Evolutionary conservation across 139 green algal species (phyloP).

Genomic region (Chlamydomonas sphaeroides): DNA sequence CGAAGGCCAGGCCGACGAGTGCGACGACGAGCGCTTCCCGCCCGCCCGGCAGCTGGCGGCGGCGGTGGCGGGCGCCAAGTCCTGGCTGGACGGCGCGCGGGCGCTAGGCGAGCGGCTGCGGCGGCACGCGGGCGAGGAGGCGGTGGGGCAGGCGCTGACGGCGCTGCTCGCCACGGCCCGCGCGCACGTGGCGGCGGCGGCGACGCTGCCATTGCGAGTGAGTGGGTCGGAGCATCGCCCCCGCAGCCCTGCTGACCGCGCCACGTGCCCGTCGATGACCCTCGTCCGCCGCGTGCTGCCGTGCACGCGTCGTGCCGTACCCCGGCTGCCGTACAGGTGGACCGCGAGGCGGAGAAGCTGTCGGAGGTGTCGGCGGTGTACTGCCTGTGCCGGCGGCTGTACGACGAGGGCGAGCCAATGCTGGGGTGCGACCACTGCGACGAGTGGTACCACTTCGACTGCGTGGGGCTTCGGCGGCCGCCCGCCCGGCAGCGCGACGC

Average conservation of each 20-base stretch:
- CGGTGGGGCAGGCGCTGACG: background rate
- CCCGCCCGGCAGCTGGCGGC: background rate
- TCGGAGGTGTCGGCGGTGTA: constrained; percentile 61
- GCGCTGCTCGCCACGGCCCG: background rate
- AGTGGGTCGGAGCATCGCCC: constrained; percentile 15
- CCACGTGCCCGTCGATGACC: too few relatives aligned
- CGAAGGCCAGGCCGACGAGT: background rate
- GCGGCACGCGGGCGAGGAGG: constrained; percentile 33
- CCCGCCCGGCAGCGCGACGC: background rate
- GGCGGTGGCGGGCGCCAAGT: background rate
- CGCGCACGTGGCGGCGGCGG: background rate
- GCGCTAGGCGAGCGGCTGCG: constrained; percentile 41
- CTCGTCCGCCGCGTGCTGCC: too few relatives aligned
- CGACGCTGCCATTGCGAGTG: constrained; percentile 51
- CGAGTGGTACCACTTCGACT: constrained; percentile 80
- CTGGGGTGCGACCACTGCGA: constrained; percentile 75
- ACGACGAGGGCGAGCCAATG: constrained; percentile 72
- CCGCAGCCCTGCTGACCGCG: too few relatives aligned
- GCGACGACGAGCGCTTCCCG: background rate
- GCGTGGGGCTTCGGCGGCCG: constrained; percentile 58
- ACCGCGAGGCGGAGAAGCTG: constrained; percentile 19
- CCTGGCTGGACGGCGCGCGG: constrained; percentile 32
- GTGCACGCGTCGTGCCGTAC: background rate
- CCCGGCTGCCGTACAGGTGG: background rate
- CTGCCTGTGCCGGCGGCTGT: constrained; percentile 76